Evolutionary conservation across 495 filamentous ascomycete species (phyloP).

Genomic region (Amphirosellinia nigrospora): DNA sequence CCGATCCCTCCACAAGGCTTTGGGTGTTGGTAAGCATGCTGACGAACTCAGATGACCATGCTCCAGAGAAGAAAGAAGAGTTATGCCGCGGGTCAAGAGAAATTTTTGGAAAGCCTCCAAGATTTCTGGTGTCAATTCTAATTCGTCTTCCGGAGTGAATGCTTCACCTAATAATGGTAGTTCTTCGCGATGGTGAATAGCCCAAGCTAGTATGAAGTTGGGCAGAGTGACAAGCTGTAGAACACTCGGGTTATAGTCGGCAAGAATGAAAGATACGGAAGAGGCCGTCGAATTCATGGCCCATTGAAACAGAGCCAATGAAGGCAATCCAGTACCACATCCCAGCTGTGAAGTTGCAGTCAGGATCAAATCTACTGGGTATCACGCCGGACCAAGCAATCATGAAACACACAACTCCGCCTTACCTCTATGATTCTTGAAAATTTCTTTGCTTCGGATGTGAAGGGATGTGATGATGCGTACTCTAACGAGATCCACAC

Average conservation of each 20-base stretch:
- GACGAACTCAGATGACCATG: slow-evolving; percentile 76
- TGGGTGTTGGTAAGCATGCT: slow-evolving; percentile 53
- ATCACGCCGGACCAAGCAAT: slow-evolving; percentile 13
- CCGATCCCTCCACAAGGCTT: slow-evolving; percentile 15
- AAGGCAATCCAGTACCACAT: slow-evolving; percentile 88
- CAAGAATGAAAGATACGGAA: slow-evolving; percentile 69
- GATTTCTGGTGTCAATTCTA: slow-evolving; percentile 74
- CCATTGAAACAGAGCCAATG: slow-evolving; percentile 75
- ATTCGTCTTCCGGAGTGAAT: slow-evolving; percentile 64
- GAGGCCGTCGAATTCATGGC: slow-evolving; percentile 53
- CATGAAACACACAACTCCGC: slow-evolving; percentile 18
- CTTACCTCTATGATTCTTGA: slow-evolving; percentile 77
- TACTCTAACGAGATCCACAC: slow-evolving; percentile 81
- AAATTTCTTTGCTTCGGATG: slow-evolving; percentile 47
- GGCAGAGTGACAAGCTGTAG: slow-evolving; percentile 86
- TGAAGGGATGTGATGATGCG: slow-evolving; percentile 59
- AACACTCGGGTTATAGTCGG: slow-evolving; percentile 90
- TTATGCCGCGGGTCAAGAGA: slow-evolving; percentile 62
- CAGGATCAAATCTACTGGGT: slow-evolving; percentile 37
- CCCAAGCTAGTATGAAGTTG: slow-evolving; percentile 86
- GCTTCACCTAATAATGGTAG: slow-evolving; percentile 44
- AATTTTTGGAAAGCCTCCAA: slow-evolving; percentile 64
- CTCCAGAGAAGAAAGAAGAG: slow-evolving; percentile 80
- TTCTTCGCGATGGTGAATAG: slow-evolving; percentile 47
- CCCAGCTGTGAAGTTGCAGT: slow-evolving; percentile 67